Evolutionary conservation across 805 yeast species (phyloP).

Genomic region (Maudiozyma pseudohumilis): DNA sequence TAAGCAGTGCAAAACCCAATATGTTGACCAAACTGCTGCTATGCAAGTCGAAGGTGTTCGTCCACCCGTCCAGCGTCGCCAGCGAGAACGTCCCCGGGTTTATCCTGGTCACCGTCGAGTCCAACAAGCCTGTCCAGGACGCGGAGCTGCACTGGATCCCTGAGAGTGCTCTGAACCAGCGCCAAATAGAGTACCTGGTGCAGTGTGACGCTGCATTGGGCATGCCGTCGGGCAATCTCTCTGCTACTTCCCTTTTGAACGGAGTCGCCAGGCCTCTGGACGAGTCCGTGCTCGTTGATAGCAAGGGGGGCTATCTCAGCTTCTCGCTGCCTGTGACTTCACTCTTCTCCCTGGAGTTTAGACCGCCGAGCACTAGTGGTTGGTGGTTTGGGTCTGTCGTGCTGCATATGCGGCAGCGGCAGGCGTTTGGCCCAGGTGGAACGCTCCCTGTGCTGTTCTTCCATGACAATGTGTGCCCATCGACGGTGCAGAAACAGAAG

Average conservation of each 20-base stretch:
- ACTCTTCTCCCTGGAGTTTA: conserved; percentile 70
- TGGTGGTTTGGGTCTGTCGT: conserved; percentile 90
- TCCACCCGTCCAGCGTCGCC: conserved; percentile 70
- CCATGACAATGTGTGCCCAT: conserved; percentile 81
- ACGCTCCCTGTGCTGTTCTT: conserved; percentile 79
- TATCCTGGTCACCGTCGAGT: conserved; percentile 51
- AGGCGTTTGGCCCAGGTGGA: conserved; percentile 19
- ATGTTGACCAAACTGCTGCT: conserved; percentile 24
- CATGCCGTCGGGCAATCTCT: conserved; percentile 1
- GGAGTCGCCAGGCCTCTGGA: conserved; percentile 1
- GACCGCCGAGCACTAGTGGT: conserved; percentile 68
- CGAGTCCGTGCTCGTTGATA: conserved; percentile 1
- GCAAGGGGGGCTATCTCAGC: conserved; percentile 2
- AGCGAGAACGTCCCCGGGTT: conserved; percentile 76
- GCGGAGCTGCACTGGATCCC: conserved; percentile 24
- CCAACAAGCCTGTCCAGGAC: conserved; percentile 34
- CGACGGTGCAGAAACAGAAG: conserved; percentile 55
- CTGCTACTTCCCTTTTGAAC: neutral
- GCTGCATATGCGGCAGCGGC: conserved; percentile 58
- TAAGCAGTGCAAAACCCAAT: neutral
- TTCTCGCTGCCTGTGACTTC: conserved; percentile 34
- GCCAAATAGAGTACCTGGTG: conserved; percentile 12
- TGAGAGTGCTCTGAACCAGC: conserved; percentile 8
- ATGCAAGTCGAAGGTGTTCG: conserved; percentile 61
- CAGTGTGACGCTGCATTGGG: conserved; percentile 10